Evolutionary conservation across 805 yeast species (phyloP), one percentile per base, ranked within the genome.

Genomic region (Teunomyces pallodes): DNA sequence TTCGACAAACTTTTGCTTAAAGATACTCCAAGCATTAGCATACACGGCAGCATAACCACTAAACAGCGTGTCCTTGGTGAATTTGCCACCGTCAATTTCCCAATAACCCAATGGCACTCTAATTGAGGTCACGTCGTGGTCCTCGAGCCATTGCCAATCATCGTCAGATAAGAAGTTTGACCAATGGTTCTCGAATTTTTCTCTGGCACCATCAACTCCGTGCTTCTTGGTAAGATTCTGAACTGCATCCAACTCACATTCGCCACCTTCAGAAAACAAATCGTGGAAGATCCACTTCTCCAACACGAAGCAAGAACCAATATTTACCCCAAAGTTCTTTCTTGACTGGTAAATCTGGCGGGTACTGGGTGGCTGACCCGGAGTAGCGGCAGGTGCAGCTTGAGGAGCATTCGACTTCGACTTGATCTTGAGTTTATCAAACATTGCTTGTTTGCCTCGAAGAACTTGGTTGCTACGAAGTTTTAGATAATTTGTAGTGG

Each of bases 21-120:
- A 74, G 16, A 76, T 70, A 4, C 63, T 62, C 97, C 97, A 92
- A 0, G 96, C 85, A 55, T 80, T 75, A n/a, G 54, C 54, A 65
- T 92, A 92, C 3, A 87, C 89, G 0, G 60, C 60, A 2, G 48
- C 46, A 3, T 76, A 62, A 32, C 79, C 69, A 12, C 68, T 82
- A 60, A 87, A 92, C 14, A 84, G 83, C 2, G 96, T 85, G 3
- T 77, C 80, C 16, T 67, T 65, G 36, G 82, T 68, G 61, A 74
- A 86, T 13, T 57, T 54, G 1, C 91, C 89, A 16, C 85, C 83
- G 45, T 70, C 77, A n/a, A 90, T 80, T 48, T 80, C 83, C 96
- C 96, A 92, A 66, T 87, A 92, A 0, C 98, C 98, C 54, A 92
- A 68, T 6, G 99, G 98, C 1, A 92, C 76, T 58, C 99, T 77